Conservation (phyloP, 2,329 filamentous ascomycete genomes). For the Colletotrichum truncatum region DNA sequence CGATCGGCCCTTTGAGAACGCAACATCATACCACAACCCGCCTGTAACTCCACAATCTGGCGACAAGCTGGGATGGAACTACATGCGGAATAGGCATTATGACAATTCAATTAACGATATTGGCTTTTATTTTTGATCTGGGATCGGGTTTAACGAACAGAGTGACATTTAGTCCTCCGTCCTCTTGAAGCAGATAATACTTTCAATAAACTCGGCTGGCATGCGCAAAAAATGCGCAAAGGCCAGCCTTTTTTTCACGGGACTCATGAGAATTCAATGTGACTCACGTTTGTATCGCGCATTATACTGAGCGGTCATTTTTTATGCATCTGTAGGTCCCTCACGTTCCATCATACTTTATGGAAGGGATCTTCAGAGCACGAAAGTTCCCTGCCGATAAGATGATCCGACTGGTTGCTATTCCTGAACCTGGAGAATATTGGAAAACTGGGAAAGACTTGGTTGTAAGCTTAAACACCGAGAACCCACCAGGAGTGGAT, state of each 20-base stretch:
- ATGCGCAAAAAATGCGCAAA: background rate
- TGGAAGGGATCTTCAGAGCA: background rate
- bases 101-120: conserved; percentile 23
- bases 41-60: conserved; percentile 17
- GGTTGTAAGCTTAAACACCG: conserved; percentile 27
- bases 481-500: conserved; percentile 1
- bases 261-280: background rate
- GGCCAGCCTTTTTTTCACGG: background rate
- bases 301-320: background rate
- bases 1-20: conserved; percentile 2
- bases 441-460: background rate
- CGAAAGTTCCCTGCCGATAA: background rate
- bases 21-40: conserved; percentile 9
- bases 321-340: conserved; percentile 5
- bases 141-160: conserved; percentile 2
- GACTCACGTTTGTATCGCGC: background rate
- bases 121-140: conserved; percentile 3
- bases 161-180: conserved; percentile 14
- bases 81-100: conserved; percentile 18
- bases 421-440: background rate
- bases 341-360: background rate
- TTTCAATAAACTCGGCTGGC: conserved; percentile 19
- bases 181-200: conserved; percentile 25
- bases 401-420: conserved; percentile 12
- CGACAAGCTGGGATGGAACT: conserved; percentile 4